Evolutionary conservation across 2,329 filamentous ascomycete genomes (phyloP).

Genomic region (Keithomyces neogunnii): DNA sequence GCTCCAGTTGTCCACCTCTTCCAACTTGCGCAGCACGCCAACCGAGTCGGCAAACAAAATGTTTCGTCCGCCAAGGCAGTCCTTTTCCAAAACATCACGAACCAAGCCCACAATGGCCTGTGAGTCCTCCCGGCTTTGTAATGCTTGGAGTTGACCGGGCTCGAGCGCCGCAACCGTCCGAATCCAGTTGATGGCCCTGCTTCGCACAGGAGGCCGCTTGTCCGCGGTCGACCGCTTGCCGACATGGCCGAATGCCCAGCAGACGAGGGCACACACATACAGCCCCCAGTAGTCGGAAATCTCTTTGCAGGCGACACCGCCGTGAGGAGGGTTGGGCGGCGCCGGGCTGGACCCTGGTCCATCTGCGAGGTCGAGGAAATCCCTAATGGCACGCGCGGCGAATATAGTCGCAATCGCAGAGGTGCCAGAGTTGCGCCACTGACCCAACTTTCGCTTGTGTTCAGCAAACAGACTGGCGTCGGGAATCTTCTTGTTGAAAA

Average conservation of each 20-base stretch:
- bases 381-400: slow-evolving; percentile 43
- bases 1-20: slow-evolving; percentile 32
- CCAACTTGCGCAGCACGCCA: slow-evolving; percentile 41
- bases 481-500: slow-evolving; percentile 46
- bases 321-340: slow-evolving; percentile 2
- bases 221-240: slow-evolving; percentile 12
- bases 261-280: slow-evolving; percentile 50
- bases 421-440: slow-evolving; percentile 36
- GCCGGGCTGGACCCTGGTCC: slow-evolving; percentile 11
- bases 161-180: slow-evolving; percentile 31
- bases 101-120: slow-evolving; percentile 43
- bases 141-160: slow-evolving; percentile 29
- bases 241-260: slow-evolving; percentile 45
- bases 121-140: slow-evolving; percentile 24
- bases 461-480: slow-evolving; percentile 33
- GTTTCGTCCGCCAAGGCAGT: slow-evolving; percentile 39
- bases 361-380: slow-evolving; percentile 25
- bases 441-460: slow-evolving; percentile 36
- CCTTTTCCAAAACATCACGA: slow-evolving; percentile 35
- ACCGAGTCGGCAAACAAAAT: slow-evolving; percentile 45
- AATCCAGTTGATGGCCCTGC: slow-evolving; percentile 27
- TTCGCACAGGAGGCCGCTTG: slow-evolving; percentile 14
- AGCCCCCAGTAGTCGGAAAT: slow-evolving; percentile 46
- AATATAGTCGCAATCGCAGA: slow-evolving; percentile 39
- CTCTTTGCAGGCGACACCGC: slow-evolving; percentile 18